These are phyloP conservation scores for Pseudomassariella vexata DNA, from an alignment of 2,329 filamentous ascomycete species.

Conservation along the genomic window DNA sequence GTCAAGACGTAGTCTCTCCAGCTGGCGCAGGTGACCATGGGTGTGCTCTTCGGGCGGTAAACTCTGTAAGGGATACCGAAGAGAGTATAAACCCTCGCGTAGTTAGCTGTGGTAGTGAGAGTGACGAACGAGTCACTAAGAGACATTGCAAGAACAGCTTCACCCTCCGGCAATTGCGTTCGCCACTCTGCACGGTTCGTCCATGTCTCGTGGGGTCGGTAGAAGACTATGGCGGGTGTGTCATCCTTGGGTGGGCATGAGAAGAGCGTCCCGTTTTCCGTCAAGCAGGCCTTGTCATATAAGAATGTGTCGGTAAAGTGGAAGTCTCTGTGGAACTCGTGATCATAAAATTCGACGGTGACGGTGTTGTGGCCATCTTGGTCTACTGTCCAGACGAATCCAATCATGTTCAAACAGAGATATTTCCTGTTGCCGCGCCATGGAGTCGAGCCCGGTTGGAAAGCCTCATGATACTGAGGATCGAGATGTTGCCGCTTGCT, in stretches of 20 bases:
- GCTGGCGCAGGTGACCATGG: constrained; percentile 86
- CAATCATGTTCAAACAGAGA: constrained; percentile 85
- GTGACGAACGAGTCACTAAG: constrained; percentile 88
- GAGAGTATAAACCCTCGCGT: constrained; percentile 87
- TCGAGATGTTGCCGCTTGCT: constrained; percentile 47
- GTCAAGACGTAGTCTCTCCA: constrained; percentile 97
- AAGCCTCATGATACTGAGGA: constrained; percentile 72
- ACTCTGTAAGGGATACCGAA: constrained; percentile 87
- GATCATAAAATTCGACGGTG: constrained; percentile 96
- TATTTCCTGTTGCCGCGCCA: constrained; percentile 95
- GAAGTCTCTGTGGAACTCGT: constrained; percentile 85
- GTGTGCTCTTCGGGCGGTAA: constrained; percentile 84
- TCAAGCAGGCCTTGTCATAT: constrained; percentile 93
- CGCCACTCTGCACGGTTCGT: constrained; percentile 87
- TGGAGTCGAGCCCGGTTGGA: constrained; percentile 91
- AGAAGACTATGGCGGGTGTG: constrained; percentile 77
- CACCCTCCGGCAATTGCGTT: constrained; percentile 79
- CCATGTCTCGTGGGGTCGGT: constrained; percentile 96
- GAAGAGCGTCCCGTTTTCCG: constrained; percentile 80
- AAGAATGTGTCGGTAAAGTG: constrained; percentile 95
- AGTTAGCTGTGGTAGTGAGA: constrained; percentile 79
- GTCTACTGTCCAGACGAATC: constrained; percentile 94
- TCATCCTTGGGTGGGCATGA: constrained; percentile 68
- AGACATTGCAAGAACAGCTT: constrained; percentile 81
- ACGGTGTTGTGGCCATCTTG: constrained; percentile 92